Conservation (phyloP, 176 grass and related monocot genomes). For the barley (Hordeum vulgare) region MorexV3_pseudomolecules_assembly NC_058521.1:597765752-597766251, state of each 20-base stretch:
- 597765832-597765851: neutral
- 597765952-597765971: conserved; percentile 75
- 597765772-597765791: neutral
- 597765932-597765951: conserved; percentile 64
- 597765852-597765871: neutral
- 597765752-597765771: neutral
- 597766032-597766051: conserved; percentile 75
- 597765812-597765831: neutral
- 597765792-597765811: neutral
- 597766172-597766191: neutral
- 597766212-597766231: neutral
- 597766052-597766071: conserved; percentile 71
- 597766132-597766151: conserved; percentile 85
- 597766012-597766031: conserved; percentile 55
- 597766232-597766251: too few species aligned
- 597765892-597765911: conserved; percentile 84
- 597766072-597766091: conserved; percentile 81
- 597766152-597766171: conserved; percentile 68
- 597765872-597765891: conserved; percentile 10
- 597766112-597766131: conserved; percentile 82
- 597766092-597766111: conserved; percentile 86
- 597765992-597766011: conserved; percentile 85
- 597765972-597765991: conserved; percentile 77
- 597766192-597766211: neutral
- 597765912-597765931: conserved; percentile 84